These are phyloP conservation scores for Irpex sp. DNA, from an alignment of 1,284 basidiomycete genomes.

Conservation along the genomic window DNA sequence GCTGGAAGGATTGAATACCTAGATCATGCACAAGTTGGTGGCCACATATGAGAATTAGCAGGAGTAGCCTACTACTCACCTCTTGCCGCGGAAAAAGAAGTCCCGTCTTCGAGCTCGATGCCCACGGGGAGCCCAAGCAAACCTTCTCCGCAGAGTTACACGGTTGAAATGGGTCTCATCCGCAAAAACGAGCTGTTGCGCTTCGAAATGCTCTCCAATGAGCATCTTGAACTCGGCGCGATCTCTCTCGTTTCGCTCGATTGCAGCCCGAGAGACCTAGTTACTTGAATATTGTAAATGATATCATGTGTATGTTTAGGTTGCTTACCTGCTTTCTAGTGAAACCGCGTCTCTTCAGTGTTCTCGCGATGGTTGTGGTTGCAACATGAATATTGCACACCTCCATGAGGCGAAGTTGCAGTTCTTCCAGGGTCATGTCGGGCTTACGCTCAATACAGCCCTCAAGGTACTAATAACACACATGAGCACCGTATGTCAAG, in stretches of 20 bases:
- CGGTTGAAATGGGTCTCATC: constrained; percentile 28
- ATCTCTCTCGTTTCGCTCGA: constrained; percentile 9
- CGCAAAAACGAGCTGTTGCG: constrained; percentile 22
- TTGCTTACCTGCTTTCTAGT: constrained; percentile 6
- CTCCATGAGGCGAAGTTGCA: constrained; percentile 2
- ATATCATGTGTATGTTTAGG: not conserved
- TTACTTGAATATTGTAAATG: not conserved
- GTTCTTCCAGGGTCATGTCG: constrained; percentile 7
- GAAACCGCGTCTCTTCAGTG: constrained; percentile 4
- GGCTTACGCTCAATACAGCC: constrained; percentile 5
- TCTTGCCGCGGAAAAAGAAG: constrained; percentile 28
- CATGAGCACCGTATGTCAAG: not conserved
- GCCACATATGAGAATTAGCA: not conserved
- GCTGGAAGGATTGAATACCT: constrained; percentile 21
- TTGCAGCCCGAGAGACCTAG: constrained; percentile 7
- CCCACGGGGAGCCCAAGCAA: constrained; percentile 26
- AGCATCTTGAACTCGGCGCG: constrained; percentile 7
- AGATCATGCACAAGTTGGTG: not conserved
- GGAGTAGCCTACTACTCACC: constrained; percentile 17
- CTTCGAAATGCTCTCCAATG: constrained; percentile 1
- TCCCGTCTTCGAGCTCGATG: constrained; percentile 19
- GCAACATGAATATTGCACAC: not conserved
- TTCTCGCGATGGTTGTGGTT: constrained; percentile 3
- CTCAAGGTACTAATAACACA: constrained; percentile 1
- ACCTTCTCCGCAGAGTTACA: constrained; percentile 18